These are phyloP conservation scores for Isoetes taiwanensis DNA, from an alignment of 75 land plant species.

Conservation along the genomic window DNA sequence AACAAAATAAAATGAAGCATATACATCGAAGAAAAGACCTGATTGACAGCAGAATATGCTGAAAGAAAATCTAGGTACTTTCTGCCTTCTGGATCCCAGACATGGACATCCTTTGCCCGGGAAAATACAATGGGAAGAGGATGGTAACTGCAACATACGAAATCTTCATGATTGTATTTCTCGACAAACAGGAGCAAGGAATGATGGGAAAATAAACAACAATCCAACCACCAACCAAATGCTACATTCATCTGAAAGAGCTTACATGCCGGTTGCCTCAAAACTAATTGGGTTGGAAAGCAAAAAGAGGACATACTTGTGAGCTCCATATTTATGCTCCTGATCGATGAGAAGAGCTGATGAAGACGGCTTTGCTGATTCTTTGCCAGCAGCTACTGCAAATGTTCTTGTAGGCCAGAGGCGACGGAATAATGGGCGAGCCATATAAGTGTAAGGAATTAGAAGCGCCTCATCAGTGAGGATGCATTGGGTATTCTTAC, in stretches of 20 bases:
- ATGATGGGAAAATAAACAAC: not conserved
- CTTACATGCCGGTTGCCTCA: not conserved
- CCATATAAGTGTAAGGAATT: too few relatives aligned
- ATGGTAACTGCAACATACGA: slow-evolving; percentile 62
- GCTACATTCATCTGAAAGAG: not conserved
- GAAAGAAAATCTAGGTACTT: slow-evolving; percentile 92
- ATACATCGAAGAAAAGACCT: too few relatives aligned
- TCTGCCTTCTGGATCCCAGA: slow-evolving; percentile 99
- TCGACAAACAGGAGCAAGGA: not conserved
- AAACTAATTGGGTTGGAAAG: not conserved
- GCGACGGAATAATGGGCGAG: too few relatives aligned
- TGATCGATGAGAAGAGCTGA: slow-evolving; percentile 42
- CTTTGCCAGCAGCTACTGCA: too few relatives aligned
- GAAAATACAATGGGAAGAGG: slow-evolving; percentile 90
- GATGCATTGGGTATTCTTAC: too few relatives aligned
- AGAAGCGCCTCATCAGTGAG: too few relatives aligned
- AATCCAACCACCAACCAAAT: not conserved
- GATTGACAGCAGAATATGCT: slow-evolving; percentile 99
- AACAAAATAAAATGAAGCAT: too few relatives aligned
- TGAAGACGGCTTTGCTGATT: too few relatives aligned
- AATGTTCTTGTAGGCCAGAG: too few relatives aligned
- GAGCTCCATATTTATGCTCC: slow-evolving; percentile 57
- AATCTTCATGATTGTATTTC: not conserved
- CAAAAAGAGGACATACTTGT: slow-evolving; percentile 33
- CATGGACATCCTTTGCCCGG: slow-evolving; percentile 60